These are phyloP conservation scores for Candida buenavistaensis DNA, from an alignment of 1,139 yeast genomes.

Conservation along the genomic window DNA sequence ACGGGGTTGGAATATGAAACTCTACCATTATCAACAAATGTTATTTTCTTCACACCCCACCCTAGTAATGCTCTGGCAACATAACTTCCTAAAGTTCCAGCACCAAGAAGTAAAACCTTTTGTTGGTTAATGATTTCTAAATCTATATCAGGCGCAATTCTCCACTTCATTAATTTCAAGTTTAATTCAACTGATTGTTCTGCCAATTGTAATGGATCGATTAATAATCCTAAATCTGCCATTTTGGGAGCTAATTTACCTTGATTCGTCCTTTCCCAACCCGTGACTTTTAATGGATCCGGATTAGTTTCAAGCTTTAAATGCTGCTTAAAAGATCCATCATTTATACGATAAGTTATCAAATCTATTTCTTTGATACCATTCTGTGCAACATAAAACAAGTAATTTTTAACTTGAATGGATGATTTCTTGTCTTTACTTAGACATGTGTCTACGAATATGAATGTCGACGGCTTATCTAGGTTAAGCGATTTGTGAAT, in stretches of 20 bases:
- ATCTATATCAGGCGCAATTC: constrained; percentile 81
- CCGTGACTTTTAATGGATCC: constrained; percentile 48
- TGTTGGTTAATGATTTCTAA: constrained; percentile 61
- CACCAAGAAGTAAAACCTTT: constrained; percentile 79
- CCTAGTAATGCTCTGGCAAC: constrained; percentile 84
- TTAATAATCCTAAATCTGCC: constrained; percentile 76
- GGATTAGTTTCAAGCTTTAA: constrained; percentile 15
- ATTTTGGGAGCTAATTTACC: constrained; percentile 79
- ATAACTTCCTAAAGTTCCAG: constrained; percentile 95
- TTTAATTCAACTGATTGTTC: constrained; percentile 92
- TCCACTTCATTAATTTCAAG: constrained; percentile 93
- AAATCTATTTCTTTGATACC: constrained; percentile 43
- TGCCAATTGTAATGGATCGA: constrained; percentile 79
- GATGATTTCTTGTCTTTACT: constrained; percentile 49
- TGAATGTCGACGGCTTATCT: constrained; percentile 28
- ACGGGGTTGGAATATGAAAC: constrained; percentile 95
- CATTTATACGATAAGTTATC: constrained; percentile 27
- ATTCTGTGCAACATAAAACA: constrained; percentile 50
- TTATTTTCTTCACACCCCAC: constrained; percentile 87
- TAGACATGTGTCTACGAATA: constrained; percentile 64
- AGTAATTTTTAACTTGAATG: constrained; percentile 63
- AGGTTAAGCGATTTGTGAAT: constrained; percentile 6
- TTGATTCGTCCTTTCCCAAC: constrained; percentile 85
- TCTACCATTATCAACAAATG: constrained; percentile 86
- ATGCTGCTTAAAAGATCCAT: constrained; percentile 26